Evolutionary conservation across 2,329 filamentous ascomycete genomes (phyloP).

Genomic region (Fusarium secorum): DNA sequence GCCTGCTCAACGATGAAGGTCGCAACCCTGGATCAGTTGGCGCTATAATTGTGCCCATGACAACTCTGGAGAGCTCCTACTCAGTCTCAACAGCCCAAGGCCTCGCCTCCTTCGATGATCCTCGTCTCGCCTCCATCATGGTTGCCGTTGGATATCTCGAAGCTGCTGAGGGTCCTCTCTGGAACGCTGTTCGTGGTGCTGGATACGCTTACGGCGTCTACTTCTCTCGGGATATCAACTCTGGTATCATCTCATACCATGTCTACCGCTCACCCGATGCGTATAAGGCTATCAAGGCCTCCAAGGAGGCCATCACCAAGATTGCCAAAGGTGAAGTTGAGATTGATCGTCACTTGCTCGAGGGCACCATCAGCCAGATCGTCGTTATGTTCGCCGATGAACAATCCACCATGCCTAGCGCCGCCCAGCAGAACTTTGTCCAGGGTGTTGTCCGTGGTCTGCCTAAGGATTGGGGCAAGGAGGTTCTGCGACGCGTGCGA

Average conservation of each 20-base stretch:
- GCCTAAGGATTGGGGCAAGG: slow-evolving; percentile 78
- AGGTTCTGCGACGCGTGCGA: slow-evolving; percentile 79
- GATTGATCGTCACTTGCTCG: slow-evolving; percentile 83
- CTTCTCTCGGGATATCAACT: slow-evolving; percentile 80
- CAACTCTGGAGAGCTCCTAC: slow-evolving; percentile 91
- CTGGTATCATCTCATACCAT: slow-evolving; percentile 81
- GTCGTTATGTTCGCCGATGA: slow-evolving; percentile 88
- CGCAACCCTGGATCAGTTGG: slow-evolving; percentile 75
- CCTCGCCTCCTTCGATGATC: slow-evolving; percentile 77
- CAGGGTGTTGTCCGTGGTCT: slow-evolving; percentile 80
- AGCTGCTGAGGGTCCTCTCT: slow-evolving; percentile 91
- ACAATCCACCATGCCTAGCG: slow-evolving; percentile 82
- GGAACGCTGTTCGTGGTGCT: slow-evolving; percentile 90
- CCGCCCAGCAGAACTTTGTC: slow-evolving; percentile 84
- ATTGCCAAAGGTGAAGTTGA: slow-evolving; percentile 74
- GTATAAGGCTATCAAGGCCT: slow-evolving; percentile 83
- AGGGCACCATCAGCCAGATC: slow-evolving; percentile 89
- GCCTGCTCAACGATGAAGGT: slow-evolving; percentile 79
- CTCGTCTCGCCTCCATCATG: slow-evolving; percentile 81
- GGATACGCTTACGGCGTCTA: slow-evolving; percentile 90
- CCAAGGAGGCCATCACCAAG: slow-evolving; percentile 75
- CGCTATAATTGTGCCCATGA: slow-evolving; percentile 86
- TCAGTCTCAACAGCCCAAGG: slow-evolving; percentile 78
- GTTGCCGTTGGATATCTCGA: slow-evolving; percentile 93
- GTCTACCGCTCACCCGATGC: slow-evolving; percentile 92